Percentiles rank a stretch among this genome's conserved stretches.
Evolutionary conservation across 805 yeast genomes (phyloP).

Genomic region (Yamadazyma takamatsuzukensis): DNA sequence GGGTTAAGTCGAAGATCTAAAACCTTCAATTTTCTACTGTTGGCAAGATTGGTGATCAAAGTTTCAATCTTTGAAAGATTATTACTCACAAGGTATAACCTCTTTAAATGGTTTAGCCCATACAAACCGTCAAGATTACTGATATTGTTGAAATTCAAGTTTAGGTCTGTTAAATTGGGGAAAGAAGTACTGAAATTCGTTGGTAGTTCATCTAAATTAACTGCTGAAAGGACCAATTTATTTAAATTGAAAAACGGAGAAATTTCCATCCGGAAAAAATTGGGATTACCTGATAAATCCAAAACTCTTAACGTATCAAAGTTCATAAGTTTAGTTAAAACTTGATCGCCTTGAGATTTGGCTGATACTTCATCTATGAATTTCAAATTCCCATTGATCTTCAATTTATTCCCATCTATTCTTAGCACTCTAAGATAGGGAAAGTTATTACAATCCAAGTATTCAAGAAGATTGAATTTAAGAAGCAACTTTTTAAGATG

Average conservation of each 20-base stretch:
- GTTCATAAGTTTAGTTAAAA: slow-evolving; percentile 9
- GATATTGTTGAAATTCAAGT: slow-evolving; percentile 48
- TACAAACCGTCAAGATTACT: slow-evolving; percentile 30
- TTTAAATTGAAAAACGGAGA: slow-evolving; percentile 33
- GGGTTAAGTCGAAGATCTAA: slow-evolving; percentile 52
- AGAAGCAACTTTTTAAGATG: slow-evolving; percentile 36
- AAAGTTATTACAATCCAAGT: slow-evolving; percentile 27
- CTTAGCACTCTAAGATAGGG: slow-evolving; percentile 42
- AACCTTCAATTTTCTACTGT: slow-evolving; percentile 29
- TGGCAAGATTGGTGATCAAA: slow-evolving; percentile 28
- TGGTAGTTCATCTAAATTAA: slow-evolving; percentile 40
- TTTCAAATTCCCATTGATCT: slow-evolving; percentile 26
- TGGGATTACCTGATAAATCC: slow-evolving; percentile 39
- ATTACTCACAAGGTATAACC: slow-evolving; percentile 45
- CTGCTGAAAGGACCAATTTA: slow-evolving; percentile 43
- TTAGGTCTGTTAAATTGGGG: slow-evolving; percentile 46
- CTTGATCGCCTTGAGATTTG: slow-evolving; percentile 28
- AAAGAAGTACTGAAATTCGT: slow-evolving; percentile 32
- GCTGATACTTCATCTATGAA: slow-evolving; percentile 41
- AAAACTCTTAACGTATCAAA: slow-evolving; percentile 24
- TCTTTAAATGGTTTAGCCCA: slow-evolving; percentile 30
- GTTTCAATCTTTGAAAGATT: slow-evolving; percentile 31
- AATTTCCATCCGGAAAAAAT: slow-evolving; percentile 11
- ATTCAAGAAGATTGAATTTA: slow-evolving; percentile 32
- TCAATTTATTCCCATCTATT: slow-evolving; percentile 41